Evolutionary conservation across 176 grass and related monocot genomes (phyloP).

Genomic region (Eleusine indica): DNA sequence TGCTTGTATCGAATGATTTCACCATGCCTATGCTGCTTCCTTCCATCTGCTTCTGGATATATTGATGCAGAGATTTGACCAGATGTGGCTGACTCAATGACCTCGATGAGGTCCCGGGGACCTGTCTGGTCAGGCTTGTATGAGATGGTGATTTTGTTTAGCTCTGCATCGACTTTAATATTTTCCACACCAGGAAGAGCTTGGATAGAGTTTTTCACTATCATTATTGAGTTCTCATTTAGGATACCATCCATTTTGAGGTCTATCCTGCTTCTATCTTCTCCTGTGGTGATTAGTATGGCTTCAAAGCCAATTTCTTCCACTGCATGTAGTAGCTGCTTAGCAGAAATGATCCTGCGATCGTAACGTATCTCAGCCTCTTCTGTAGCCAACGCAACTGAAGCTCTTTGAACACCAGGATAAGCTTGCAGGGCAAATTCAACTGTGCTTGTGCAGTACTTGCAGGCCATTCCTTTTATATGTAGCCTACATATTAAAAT

Average conservation of each 20-base stretch:
- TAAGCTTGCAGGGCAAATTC: conserved; percentile 70
- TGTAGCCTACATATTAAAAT: conserved; percentile 62
- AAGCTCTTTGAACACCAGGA: conserved; percentile 78
- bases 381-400: conserved; percentile 85
- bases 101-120: conserved; percentile 78
- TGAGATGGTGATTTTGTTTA: conserved; percentile 73
- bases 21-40: conserved; percentile 59
- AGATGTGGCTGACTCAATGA: conserved; percentile 70
- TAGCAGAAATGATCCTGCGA: conserved; percentile 54
- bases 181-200: conserved; percentile 80
- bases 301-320: conserved; percentile 82
- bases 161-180: conserved; percentile 51
- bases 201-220: conserved; percentile 72
- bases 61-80: conserved; percentile 67
- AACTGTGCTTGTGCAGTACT: conserved; percentile 73
- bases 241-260: conserved; percentile 74
- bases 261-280: conserved; percentile 78
- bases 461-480: conserved; percentile 95
- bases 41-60: conserved; percentile 74
- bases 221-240: conserved; percentile 46
- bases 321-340: conserved; percentile 58
- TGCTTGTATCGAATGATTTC: conserved; percentile 80
- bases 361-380: conserved; percentile 86
- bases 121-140: conserved; percentile 92
- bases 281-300: conserved; percentile 72